A percentile compares a stretch with the other conserved stretches of the same genome.
phyloP scores from a whole-genome alignment of 1,284 basidiomycete genomes.

The Sparassis latifolia region DNA sequence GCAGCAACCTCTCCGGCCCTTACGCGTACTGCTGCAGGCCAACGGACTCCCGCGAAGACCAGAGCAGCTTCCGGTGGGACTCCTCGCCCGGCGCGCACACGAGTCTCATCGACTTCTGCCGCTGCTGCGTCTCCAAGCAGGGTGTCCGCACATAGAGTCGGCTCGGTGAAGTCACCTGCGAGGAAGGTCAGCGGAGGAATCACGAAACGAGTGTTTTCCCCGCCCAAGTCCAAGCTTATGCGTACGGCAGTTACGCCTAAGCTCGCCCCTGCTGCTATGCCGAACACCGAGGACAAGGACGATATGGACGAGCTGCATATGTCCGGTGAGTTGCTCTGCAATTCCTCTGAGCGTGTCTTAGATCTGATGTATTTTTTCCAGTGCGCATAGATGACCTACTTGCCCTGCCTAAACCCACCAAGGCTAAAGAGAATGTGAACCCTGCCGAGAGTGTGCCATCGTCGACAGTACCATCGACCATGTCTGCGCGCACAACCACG shows the following conservation, averaged over 20 bases:
- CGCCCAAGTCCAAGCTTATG: conserved; percentile 14
- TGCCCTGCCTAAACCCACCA: conserved; percentile 7
- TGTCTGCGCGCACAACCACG: not conserved
- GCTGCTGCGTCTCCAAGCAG: not conserved
- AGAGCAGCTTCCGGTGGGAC: conserved; percentile 6
- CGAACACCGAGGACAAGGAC: conserved; percentile 2
- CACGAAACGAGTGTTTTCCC: conserved; percentile 14
- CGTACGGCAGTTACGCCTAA: conserved; percentile 1
- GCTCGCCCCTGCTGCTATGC: no score
- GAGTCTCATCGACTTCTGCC: conserved; percentile 7
- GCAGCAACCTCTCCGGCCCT: not conserved
- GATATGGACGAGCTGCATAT: conserved; percentile 8
- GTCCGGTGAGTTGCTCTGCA: conserved; percentile 12
- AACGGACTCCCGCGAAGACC: conserved; percentile 5
- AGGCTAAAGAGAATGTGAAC: conserved; percentile 13
- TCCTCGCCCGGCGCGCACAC: conserved; percentile 8
- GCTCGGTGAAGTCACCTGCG: conserved; percentile 8
- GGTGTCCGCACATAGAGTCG: no score
- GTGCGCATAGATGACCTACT: conserved; percentile 22
- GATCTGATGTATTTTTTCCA: conserved; percentile 3
- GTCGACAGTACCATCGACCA: conserved; percentile 1
- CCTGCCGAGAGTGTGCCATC: conserved; percentile 1
- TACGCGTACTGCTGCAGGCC: not conserved
- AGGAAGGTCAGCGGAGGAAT: conserved; percentile 6
- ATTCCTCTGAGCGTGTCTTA: not conserved